Base-by-base conservation (phyloP, 495 filamentous ascomycete genomes). In the Tuber borchii region DNA sequence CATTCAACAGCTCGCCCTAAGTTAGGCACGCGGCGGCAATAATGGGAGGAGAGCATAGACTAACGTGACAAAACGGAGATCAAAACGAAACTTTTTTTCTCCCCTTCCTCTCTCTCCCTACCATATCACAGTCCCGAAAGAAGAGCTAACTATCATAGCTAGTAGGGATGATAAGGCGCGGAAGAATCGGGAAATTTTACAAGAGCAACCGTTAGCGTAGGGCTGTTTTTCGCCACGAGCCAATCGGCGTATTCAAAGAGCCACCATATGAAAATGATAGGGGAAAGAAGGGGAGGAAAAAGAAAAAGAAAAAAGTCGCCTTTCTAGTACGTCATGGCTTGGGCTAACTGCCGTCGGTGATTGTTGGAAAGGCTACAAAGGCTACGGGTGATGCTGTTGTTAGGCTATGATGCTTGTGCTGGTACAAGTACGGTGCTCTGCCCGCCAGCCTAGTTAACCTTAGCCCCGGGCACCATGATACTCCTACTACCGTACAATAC, bases 221-320 rank as follows among this genome's bases (percentile, higher is more conserved):
- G 56, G 56, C 56, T 65, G 56, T 65, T 65, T 61, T 31, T 34
- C 14, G 14, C 14, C 16, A 65, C 56, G 26, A 65, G 56, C 56
- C 56, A 65, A 34, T 65, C 56, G 26, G 56, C 56, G 56, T 65
- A 34, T 26, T 14, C 26, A 26, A 31, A 34, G 61, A 44, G 26
- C 70, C 48, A 46, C 34, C 74, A 73, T 65, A 73, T 73, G 61
- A 73, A 75, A 75, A 56, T 40, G 31, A 37, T 19, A 26, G 26
- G 69, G 69, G 71, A 71, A 56, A 65, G 45, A 19, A 75, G 51
- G 43, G 68, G 31, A 75, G 42, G 31, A 34, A 51, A 56, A 56
- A 74, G n/a, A 74, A 45, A 40, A 31, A 43, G 71, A 74, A 74
- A 40, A 37, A 22, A 10, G 12, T 39, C 37, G 71, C 37, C 37